Conservation (phyloP, 176 grass and related monocot species). For the Triticum dicoccoides region DNA sequence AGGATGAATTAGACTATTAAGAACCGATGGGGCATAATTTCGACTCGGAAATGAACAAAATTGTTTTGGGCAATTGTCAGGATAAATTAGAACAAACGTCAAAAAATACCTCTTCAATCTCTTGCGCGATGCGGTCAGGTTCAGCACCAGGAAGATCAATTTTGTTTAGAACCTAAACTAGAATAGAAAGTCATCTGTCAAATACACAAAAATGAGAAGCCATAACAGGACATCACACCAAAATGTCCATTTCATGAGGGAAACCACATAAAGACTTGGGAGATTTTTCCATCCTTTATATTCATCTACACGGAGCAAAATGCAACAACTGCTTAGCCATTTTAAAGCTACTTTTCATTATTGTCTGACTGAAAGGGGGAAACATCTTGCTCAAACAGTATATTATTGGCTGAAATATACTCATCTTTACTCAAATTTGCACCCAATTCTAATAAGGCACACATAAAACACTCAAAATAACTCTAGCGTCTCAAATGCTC, state of each 20-base stretch:
- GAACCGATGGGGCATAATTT: constrained; percentile 1
- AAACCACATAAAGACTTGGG: neutral
- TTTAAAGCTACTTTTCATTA: constrained; percentile 1
- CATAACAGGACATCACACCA: neutral
- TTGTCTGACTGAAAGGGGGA: neutral
- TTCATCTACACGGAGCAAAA: constrained; percentile 18
- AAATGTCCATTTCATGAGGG: neutral
- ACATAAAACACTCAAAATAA: constrained; percentile 13
- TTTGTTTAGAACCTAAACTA: constrained; percentile 94
- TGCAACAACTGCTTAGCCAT: constrained; percentile 10
- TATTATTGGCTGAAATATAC: constrained; percentile 6
- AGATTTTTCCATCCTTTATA: neutral
- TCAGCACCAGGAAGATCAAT: constrained; percentile 99
- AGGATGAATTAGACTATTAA: neutral
- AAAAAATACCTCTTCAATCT: constrained; percentile 91
- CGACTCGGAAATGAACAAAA: neutral
- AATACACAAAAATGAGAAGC: constrained; percentile 31
- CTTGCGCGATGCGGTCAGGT: constrained; percentile 69
- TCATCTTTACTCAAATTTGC: constrained; percentile 22
- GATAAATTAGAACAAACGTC: neutral
- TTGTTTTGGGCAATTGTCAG: neutral
- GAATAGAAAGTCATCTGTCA: constrained; percentile 24
- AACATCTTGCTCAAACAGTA: constrained; percentile 17
- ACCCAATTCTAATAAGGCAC: constrained; percentile 5
- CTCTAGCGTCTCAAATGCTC: constrained; percentile 6